phyloP scores from a whole-genome alignment of 805 yeast genomes.

The Sugiyamaella smithiae region DNA sequence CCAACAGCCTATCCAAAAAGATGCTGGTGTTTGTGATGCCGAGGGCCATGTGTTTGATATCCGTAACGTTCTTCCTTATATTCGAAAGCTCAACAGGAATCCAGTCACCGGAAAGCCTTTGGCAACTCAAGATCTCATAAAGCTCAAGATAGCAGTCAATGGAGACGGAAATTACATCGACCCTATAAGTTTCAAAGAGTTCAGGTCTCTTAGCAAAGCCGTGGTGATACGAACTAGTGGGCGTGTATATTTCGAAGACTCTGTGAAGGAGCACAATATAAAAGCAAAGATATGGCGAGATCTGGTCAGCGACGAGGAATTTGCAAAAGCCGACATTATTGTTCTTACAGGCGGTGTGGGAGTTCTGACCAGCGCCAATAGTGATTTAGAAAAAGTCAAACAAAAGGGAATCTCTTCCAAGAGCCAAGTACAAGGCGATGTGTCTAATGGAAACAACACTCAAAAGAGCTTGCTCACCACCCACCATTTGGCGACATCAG shows the following conservation, averaged over 20 bases:
- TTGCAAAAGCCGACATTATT: conserved; percentile 29
- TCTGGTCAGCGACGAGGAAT: conserved; percentile 32
- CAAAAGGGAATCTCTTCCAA: background rate
- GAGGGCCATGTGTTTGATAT: conserved; percentile 35
- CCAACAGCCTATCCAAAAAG: conserved; percentile 30
- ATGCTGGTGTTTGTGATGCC: conserved; percentile 28
- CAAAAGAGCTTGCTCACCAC: conserved; percentile 16
- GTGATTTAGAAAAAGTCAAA: background rate
- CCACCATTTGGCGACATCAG: conserved; percentile 30
- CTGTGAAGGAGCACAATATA: conserved; percentile 30
- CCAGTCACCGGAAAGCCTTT: conserved; percentile 33
- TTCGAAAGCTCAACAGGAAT: conserved; percentile 27
- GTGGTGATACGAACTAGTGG: conserved; percentile 32
- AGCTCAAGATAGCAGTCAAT: conserved; percentile 28
- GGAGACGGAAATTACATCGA: conserved; percentile 30
- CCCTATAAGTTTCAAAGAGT: conserved; percentile 35
- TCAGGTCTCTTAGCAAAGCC: conserved; percentile 27
- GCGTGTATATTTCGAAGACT: conserved; percentile 32
- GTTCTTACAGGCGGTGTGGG: conserved; percentile 21
- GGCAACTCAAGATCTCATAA: conserved; percentile 23
- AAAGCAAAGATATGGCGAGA: conserved; percentile 32
- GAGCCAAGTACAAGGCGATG: background rate
- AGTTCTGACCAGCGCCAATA: background rate
- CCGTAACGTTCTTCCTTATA: conserved; percentile 29
- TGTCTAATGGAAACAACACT: background rate